These are phyloP conservation scores for Linum tenue DNA, from an alignment of 345 rosid genomes.

Conservation along the genomic window DNA sequence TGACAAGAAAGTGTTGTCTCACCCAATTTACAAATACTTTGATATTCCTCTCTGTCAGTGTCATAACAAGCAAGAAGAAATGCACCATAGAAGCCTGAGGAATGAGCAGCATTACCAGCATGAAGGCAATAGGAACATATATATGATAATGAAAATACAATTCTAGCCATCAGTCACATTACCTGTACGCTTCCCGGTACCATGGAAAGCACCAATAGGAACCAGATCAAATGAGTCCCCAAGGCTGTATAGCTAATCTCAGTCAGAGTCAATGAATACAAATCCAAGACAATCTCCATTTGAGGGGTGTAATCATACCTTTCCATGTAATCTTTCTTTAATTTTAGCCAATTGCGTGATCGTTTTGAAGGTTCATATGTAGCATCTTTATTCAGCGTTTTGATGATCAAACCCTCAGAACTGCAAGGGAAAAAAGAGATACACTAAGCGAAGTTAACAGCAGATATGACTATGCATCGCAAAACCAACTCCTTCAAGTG, in stretches of 20 bases:
- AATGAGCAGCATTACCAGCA: conserved; percentile 16
- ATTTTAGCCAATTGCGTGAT: conserved; percentile 83
- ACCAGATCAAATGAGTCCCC: conserved; percentile 95
- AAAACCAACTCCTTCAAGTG: not conserved
- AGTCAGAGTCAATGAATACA: conserved; percentile 5
- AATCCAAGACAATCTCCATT: not conserved
- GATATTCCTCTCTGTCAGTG: conserved; percentile 64
- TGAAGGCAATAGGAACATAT: conserved; percentile 7
- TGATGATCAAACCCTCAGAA: conserved; percentile 93
- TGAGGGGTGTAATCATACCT: conserved; percentile 30
- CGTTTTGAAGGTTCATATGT: conserved; percentile 97
- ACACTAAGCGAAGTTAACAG: conserved; percentile 1
- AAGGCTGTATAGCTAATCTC: conserved; percentile 37
- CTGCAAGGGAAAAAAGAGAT: conserved; percentile 34
- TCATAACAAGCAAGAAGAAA: conserved; percentile 93
- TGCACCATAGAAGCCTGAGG: conserved; percentile 78
- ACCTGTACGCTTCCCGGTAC: conserved; percentile 95
- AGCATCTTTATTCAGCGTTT: conserved; percentile 79
- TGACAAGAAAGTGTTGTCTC: conserved; percentile 16
- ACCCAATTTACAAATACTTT: conserved; percentile 96
- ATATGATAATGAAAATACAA: not conserved
- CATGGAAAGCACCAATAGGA: conserved; percentile 92
- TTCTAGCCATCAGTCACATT: conserved; percentile 6
- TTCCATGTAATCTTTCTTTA: conserved; percentile 96
- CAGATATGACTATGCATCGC: not conserved